Conservation (phyloP, 352 stramenopile species). For the Thalassiosira livingstoniorum region DNA sequence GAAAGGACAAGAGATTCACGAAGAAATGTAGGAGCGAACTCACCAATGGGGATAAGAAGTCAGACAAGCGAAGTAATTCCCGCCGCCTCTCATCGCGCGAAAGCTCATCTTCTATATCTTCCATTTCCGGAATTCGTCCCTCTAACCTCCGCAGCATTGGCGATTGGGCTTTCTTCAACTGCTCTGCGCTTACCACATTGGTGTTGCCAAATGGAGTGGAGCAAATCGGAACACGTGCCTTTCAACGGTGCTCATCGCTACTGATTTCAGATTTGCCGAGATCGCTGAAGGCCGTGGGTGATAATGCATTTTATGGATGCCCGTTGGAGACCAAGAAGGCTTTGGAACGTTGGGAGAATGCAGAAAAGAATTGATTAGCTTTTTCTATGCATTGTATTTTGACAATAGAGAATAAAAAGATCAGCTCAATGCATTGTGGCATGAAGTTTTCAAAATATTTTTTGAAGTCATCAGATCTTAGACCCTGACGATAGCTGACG, state of each 20-base stretch:
- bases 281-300: conserved; percentile 40
- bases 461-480: too few relatives aligned
- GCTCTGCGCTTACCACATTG: conserved; percentile 30
- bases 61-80: conserved; percentile 5
- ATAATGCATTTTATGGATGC: conserved; percentile 53
- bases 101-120: conserved; percentile 11
- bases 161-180: conserved; percentile 58
- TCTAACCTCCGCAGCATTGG: conserved; percentile 38
- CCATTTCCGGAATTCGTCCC: not conserved
- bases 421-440: too few relatives aligned
- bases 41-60: conserved; percentile 26
- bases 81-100: not conserved
- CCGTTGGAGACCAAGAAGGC: conserved; percentile 26
- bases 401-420: too few relatives aligned
- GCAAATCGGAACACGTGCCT: conserved; percentile 47
- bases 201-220: conserved; percentile 35
- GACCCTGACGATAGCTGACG: too few relatives aligned
- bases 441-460: too few relatives aligned
- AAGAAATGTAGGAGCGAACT: not conserved
- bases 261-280: conserved; percentile 24
- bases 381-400: too few relatives aligned
- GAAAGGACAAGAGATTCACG: conserved; percentile 2
- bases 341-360: conserved; percentile 35
- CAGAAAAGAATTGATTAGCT: too few relatives aligned
- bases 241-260: conserved; percentile 50